Evolutionary conservation across 129 eudicot species (phyloP), one percentile per base, ranked within the genome.

Genomic region (Flaveria robusta): DNA sequence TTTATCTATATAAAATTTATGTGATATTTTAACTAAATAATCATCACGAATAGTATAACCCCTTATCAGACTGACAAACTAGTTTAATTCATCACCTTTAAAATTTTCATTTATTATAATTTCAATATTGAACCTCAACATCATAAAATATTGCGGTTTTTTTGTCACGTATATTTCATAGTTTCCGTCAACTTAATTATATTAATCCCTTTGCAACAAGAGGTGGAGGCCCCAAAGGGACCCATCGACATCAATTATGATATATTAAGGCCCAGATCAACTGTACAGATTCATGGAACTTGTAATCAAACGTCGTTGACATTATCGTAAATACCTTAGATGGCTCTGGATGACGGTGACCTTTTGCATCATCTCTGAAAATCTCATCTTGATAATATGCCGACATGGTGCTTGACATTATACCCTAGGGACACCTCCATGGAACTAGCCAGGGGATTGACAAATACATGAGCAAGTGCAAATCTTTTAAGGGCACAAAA

Each of bases 221-320:
- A 66, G 68, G 54, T 14, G 26, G 66, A 22, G 80, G 74, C 45
- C 83, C 82, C 78, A 67, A 50, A 22, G 29, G 50, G 46, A 39
- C 39, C 63, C 41, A 58, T 78, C 47, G 29, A 26, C 58, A 26
- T 77, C 20, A 16, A 55, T 55, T 45, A 27, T 19, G 16, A 15
- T 27, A 19, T 18, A 46, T 70, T 26, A n/a, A 42, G 31, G n/a
- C 64, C 50, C 54, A 65, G 46, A 51, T 41, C 49, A 73, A 2
- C 14, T 72, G 60, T 80, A 45, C 54, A 73, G 83, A 42, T 80
- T 80, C 83, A 73, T 66, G 70, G 83, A 79, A 79, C 79, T 39
- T 34, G 27, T 70, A 34, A 54, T 72, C 58, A 50, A 52, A 77
- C 69, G 76, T 58, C 75, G 69, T 77, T 77, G 81, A 58, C 70